Evolutionary conservation across 1,284 basidiomycete species (phyloP).

Genomic region (Moesziomyces antarcticus): DNA sequence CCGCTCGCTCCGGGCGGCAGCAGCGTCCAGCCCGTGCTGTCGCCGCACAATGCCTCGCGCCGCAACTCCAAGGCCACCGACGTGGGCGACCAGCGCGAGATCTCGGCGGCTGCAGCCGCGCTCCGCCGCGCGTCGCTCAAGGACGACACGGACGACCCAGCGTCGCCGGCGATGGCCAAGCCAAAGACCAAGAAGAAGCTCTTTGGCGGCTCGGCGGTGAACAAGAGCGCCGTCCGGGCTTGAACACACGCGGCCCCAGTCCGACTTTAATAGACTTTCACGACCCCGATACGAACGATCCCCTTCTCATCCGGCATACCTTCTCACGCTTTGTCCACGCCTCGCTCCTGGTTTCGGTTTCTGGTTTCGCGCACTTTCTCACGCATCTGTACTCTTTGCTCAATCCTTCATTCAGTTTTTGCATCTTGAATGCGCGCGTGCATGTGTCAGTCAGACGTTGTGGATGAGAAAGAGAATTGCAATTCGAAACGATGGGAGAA

Average conservation of each 20-base stretch:
- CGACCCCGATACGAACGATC: neutral
- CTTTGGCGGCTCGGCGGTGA: conserved; percentile 42
- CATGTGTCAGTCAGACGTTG: too few relatives aligned
- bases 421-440: too few relatives aligned
- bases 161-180: conserved; percentile 16
- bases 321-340: too few relatives aligned
- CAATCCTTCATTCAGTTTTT: too few relatives aligned
- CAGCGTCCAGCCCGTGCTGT: conserved; percentile 31
- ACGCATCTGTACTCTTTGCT: too few relatives aligned
- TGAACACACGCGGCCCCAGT: neutral
- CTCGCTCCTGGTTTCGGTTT: too few relatives aligned
- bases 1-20: conserved; percentile 25
- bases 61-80: conserved; percentile 37
- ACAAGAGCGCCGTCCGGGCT: conserved; percentile 33
- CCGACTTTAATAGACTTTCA: conserved; percentile 1
- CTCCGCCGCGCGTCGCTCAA: conserved; percentile 22
- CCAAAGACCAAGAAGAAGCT: conserved; percentile 43
- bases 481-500: neutral
- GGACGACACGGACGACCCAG: conserved; percentile 20
- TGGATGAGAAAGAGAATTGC: too few relatives aligned
- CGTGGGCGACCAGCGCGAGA: conserved; percentile 36
- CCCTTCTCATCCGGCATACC: too few relatives aligned
- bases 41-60: conserved; percentile 40
- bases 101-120: conserved; percentile 48
- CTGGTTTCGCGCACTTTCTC: too few relatives aligned